Evolutionary conservation across 202 grass and related monocot species (phyloP).

Genomic region (Setaria italica): DNA sequence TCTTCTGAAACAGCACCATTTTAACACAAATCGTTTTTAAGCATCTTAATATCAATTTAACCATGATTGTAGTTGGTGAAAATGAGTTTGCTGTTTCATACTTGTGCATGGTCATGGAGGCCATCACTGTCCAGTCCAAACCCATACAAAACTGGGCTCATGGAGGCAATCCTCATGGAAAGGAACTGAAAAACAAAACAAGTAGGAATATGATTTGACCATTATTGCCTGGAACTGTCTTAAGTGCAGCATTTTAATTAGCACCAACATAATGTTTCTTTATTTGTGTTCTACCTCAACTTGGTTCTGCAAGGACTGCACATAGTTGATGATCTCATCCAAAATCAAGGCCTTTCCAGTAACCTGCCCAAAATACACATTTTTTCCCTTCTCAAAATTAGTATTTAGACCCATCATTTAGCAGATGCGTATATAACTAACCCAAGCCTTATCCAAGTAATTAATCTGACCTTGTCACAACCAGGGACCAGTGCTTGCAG

Average conservation of each 20-base stretch:
- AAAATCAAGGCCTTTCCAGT: conserved; percentile 84
- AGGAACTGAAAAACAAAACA: conserved; percentile 65
- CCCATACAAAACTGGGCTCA: conserved; percentile 73
- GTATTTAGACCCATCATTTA: not conserved
- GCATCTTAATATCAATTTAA: not conserved
- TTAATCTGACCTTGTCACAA: conserved; percentile 78
- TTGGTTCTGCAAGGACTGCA: conserved; percentile 89
- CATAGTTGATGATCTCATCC: conserved; percentile 95
- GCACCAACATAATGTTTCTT: conserved; percentile 15
- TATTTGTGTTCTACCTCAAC: conserved; percentile 60
- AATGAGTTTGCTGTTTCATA: conserved; percentile 33
- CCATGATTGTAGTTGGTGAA: not conserved
- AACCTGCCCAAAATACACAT: conserved; percentile 50
- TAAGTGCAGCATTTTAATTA: conserved; percentile 1
- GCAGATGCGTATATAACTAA: conserved; percentile 24
- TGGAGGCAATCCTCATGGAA: conserved; percentile 94
- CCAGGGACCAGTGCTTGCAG: conserved; percentile 81
- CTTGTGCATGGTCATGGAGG: conserved; percentile 55
- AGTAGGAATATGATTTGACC: conserved; percentile 7
- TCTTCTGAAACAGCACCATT: conserved; percentile 53
- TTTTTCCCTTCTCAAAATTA: conserved; percentile 34
- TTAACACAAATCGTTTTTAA: conserved; percentile 14
- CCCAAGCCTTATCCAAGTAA: conserved; percentile 17
- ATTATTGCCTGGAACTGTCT: conserved; percentile 13
- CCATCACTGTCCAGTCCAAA: conserved; percentile 66